phyloP scores from a whole-genome alignment of 2,329 filamentous ascomycete species.

The Aspergillus puulaauensis region DNA sequence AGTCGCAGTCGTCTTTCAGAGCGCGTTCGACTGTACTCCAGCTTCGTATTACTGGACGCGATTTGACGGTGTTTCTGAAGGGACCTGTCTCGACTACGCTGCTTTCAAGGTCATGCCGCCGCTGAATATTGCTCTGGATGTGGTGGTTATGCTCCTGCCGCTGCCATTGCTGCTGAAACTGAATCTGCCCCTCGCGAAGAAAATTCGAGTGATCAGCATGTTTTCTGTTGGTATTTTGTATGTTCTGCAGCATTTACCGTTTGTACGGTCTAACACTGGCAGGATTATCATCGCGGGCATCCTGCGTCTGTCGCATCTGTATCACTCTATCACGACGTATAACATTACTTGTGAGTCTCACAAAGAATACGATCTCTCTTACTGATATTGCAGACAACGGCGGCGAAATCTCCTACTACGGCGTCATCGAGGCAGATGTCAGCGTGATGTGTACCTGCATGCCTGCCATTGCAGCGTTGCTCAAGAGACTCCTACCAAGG shows the following conservation, averaged over 20 bases:
- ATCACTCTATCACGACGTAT: slow-evolving; percentile 6
- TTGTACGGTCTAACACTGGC: not conserved
- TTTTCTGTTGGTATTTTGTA: slow-evolving; percentile 7
- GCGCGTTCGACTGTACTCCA: not conserved
- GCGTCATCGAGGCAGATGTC: slow-evolving; percentile 7
- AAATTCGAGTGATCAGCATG: slow-evolving; percentile 4
- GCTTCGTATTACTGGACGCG: slow-evolving; percentile 6
- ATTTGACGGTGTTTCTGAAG: not conserved
- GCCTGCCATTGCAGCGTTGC: slow-evolving; percentile 3
- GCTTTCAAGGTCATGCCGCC: slow-evolving; percentile 3
- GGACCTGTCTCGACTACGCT: not conserved
- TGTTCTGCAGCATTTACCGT: not conserved
- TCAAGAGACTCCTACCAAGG: slow-evolving; percentile 1
- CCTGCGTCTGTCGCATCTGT: slow-evolving; percentile 7
- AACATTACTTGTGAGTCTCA: slow-evolving; percentile 7
- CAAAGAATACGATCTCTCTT: not conserved
- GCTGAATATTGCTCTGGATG: slow-evolving; percentile 2
- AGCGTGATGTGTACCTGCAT: slow-evolving; percentile 11
- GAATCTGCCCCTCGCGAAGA: slow-evolving; percentile 5
- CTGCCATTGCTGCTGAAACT: not conserved
- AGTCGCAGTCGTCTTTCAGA: slow-evolving; percentile 1
- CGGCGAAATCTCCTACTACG: slow-evolving; percentile 7
- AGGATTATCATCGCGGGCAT: slow-evolving; percentile 7
- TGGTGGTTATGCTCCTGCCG: slow-evolving; percentile 4
- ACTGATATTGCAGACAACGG: slow-evolving; percentile 1